Base-by-base conservation (phyloP, 1,139 yeast species). In the Oligophagozyma castellii region DNA sequence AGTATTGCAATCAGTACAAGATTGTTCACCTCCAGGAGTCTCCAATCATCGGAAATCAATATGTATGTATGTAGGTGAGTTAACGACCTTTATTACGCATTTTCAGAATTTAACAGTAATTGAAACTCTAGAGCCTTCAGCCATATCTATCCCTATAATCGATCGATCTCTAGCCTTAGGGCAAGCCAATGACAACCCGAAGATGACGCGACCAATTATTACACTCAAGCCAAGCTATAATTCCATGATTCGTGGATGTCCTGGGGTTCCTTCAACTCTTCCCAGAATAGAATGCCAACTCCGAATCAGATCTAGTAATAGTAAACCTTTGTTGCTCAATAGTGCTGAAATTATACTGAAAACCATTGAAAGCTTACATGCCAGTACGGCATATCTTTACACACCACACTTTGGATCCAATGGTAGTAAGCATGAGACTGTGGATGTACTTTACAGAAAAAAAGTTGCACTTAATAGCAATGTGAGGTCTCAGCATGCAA, bases 311-410 rank as follows among this genome's bases (percentile, higher is more conserved):
- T 48, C 58, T 3, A 52, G 42, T 26, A 46, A 51, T 29, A 53
- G 94, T 41, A 74, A 69, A 2, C 93, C 94, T 48, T 80, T 81
- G 38, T 75, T 66, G 22, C 80, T 69, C 12, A 93, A 73, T 13
- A 81, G 62, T 23, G 79, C 72, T 0, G 76, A 58, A n/a, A 46
- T 53, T 1, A 29, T 48, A 36, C 29, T 65, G n/a, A 44, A 44
- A 26, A 50, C 53, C 1, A 36, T 46, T 1, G 58, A 53, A 27
- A 29, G 20, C 20, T 7, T 18, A 10, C 11, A 39, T 10, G 13
- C 44, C 12, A 38, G 31, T 33, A 30, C 27, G 12, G 16, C 20
- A 12, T 19, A 22, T 16, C 26, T 15, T 19, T 26, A 16, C 5
- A n/a, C 22, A 14, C 15, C 18, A 12, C 16, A 23, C 5, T 26